These are phyloP conservation scores for Volvox carteri DNA, from an alignment of 163 green algal genomes.

Conservation along the genomic window DNA sequence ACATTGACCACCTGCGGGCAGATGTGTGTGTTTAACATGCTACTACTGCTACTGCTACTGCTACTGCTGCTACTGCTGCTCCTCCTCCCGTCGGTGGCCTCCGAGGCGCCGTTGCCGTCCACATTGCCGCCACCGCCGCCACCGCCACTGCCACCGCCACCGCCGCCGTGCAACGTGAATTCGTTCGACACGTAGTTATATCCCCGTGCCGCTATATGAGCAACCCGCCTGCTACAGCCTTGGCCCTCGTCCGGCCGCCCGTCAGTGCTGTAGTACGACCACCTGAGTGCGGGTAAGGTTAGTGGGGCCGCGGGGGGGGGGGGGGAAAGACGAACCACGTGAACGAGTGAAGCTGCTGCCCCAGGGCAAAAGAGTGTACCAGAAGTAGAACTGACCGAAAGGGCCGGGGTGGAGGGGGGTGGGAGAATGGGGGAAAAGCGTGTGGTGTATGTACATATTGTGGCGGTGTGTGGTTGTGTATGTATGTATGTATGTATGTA, in stretches of 20 bases:
- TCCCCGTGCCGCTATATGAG: neutral
- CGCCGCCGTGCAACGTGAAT: slow-evolving; percentile 46
- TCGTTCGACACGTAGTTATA: slow-evolving; percentile 25
- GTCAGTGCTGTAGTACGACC: neutral
- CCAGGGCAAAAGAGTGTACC: neutral
- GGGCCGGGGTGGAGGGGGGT: neutral
- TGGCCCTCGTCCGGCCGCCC: neutral
- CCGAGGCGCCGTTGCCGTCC: too few relatives aligned
- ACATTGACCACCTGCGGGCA: slow-evolving; percentile 48
- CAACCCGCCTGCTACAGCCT: neutral
- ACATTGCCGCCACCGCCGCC: neutral
- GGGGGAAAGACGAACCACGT: too few relatives aligned
- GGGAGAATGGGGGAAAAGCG: neutral
- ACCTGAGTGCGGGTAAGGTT: neutral
- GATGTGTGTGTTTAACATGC: neutral
- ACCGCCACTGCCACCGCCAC: too few relatives aligned
- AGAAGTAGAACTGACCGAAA: neutral
- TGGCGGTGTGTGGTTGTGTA: too few relatives aligned
- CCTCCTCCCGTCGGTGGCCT: too few relatives aligned
- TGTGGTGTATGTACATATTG: too few relatives aligned
- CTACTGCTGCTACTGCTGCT: too few relatives aligned
- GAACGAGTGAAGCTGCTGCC: neutral
- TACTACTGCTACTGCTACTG: too few relatives aligned
- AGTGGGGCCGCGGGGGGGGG: too few relatives aligned
- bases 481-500: too few relatives aligned